Base-by-base conservation (phyloP, 1,139 yeast genomes). In the Yamadazyma siamensis region DNA sequence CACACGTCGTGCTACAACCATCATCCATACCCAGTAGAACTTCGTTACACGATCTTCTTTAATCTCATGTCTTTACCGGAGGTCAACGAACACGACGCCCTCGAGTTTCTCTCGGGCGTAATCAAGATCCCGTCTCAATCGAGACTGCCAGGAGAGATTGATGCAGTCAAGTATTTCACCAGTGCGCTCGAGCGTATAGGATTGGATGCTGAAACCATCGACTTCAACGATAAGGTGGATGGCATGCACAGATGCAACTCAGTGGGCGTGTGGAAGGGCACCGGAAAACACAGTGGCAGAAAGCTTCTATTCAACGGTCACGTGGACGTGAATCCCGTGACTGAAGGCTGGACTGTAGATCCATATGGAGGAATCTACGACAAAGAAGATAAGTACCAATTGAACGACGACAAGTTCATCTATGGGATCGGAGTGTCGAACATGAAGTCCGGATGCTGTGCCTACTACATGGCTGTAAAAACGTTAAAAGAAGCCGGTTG, bases 281-380 rank as follows among this genome's bases (percentile, higher is more conserved):
- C 52, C 5, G 43, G 38, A 5, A 37, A 39, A 28, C 19, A 29
- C 1, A 31, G 26, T 4, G 34, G 40, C 10, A 49, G 46, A 23
- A 46, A 37, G 18, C 38, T 50, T 13, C 41, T 50, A 4, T 50
- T 50, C 42, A 50, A 50, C 28, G 55, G 55, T 13, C 55, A 50
- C 35, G 55, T 50, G 6, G 55, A 50, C 34, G 53, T 48, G 19
- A 50, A 50, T 30, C 55, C 55, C 5, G 52, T 50, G 4, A 43
- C 49, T 10, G 55, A 50, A 33, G 55, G 55, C 5, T 50, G 55
- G 55, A 50, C 55, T 6, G 51, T 50, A 3, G 53, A 50, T 23
- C 55, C 55, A 4, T 49, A 50, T 23, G 49, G 35, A 22, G 55
- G 55, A 3, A 35, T 41, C 13, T 36, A 31, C 15, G 53, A 50